phyloP scores from a whole-genome alignment of 495 filamentous ascomycete genomes.

The Penicillium psychrofluorescens region DNA sequence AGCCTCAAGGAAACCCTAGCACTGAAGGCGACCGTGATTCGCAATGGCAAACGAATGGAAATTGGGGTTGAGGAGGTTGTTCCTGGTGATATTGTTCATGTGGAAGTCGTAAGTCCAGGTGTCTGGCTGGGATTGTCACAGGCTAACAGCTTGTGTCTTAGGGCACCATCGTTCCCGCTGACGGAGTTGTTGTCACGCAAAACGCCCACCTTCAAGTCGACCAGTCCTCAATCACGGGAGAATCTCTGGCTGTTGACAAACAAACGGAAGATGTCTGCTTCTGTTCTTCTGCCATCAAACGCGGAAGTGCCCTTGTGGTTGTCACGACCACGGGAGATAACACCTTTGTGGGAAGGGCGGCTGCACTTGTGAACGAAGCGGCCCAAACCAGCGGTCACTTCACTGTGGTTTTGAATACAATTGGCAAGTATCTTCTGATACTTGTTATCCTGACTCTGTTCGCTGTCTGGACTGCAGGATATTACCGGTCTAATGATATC shows the following conservation, averaged over 20 bases:
- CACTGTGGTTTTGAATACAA: constrained; percentile 79
- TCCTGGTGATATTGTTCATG: constrained; percentile 80
- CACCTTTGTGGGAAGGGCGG: constrained; percentile 84
- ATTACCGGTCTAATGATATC: constrained; percentile 77
- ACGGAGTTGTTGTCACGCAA: constrained; percentile 75
- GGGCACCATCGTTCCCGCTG: constrained; percentile 85
- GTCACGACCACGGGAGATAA: constrained; percentile 77
- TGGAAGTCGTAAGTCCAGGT: constrained; percentile 58
- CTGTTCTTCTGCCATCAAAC: constrained; percentile 82
- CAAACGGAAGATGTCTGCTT: constrained; percentile 70
- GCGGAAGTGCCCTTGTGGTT: constrained; percentile 76
- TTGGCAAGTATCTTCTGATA: constrained; percentile 65
- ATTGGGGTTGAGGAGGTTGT: constrained; percentile 74
- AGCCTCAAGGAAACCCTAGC: constrained; percentile 86
- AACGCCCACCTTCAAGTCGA: constrained; percentile 81
- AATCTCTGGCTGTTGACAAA: constrained; percentile 88
- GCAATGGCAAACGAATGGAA: constrained; percentile 64
- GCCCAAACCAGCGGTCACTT: constrained; percentile 72
- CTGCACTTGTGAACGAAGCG: constrained; percentile 73
- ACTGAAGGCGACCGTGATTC: constrained; percentile 75
- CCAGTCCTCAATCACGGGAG: constrained; percentile 86
- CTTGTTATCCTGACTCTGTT: constrained; percentile 75
- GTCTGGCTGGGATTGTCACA: background rate
- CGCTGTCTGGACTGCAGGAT: constrained; percentile 77
- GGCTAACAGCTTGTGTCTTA: constrained; percentile 8